phyloP scores from a whole-genome alignment of 2,329 filamentous ascomycete genomes.

The Scedosporium aurantiacum region DNA sequence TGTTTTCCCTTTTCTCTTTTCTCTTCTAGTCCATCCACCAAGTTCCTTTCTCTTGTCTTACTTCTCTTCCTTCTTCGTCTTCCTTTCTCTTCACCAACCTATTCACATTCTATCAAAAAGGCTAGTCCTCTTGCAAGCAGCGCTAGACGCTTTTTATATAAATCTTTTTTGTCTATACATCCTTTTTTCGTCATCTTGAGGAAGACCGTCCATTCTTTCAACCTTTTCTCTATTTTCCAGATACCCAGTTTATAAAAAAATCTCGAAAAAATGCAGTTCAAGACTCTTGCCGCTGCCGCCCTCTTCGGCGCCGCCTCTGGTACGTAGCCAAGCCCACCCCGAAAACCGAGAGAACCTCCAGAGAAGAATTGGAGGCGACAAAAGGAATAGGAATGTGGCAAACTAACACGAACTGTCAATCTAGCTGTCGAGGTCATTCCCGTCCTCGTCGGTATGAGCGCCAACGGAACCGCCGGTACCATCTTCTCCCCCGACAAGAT shows the following conservation, averaged over 20 bases:
- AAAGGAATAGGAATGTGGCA: not conserved
- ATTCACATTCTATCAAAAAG: constrained; percentile 16
- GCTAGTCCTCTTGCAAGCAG: constrained; percentile 36
- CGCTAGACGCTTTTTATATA: constrained; percentile 31
- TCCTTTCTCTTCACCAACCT: constrained; percentile 8
- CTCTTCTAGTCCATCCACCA: constrained; percentile 17
- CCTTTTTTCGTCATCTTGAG: not conserved
- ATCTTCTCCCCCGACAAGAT: constrained; percentile 57
- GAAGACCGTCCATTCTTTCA: constrained; percentile 6
- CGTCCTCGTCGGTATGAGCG: constrained; percentile 49
- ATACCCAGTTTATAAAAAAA: constrained; percentile 10
- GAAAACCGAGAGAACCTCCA: not conserved
- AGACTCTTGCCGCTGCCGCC: constrained; percentile 33
- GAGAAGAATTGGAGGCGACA: not conserved
- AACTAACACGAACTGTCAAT: constrained; percentile 7
- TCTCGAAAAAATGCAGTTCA: constrained; percentile 38
- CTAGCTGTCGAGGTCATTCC: constrained; percentile 8
- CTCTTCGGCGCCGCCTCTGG: constrained; percentile 36
- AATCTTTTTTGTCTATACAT: constrained; percentile 1
- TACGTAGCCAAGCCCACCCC: constrained; percentile 17
- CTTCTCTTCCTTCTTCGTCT: constrained; percentile 1
- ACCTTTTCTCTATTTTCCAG: constrained; percentile 11
- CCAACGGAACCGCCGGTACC: constrained; percentile 38
- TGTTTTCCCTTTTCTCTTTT: constrained; percentile 19
- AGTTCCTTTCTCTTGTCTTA: constrained; percentile 11